phyloP scores from a whole-genome alignment of 331 rosid genomes.

The Erythrophleum ivorense region DNA sequence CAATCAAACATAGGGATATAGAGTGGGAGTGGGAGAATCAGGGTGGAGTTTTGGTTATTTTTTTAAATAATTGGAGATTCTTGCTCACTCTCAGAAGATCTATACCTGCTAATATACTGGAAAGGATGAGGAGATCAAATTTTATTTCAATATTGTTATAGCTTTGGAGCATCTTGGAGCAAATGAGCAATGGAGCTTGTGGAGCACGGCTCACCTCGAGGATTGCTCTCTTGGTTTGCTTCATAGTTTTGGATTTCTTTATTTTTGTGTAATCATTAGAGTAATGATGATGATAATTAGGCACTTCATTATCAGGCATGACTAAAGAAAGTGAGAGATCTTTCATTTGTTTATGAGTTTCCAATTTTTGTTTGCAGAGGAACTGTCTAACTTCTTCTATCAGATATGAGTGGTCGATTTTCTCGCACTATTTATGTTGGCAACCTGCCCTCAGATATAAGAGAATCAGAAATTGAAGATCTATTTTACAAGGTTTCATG shows the following conservation, averaged over 20 bases:
- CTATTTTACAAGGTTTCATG: constrained; percentile 82
- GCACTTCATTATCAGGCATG: constrained; percentile 40
- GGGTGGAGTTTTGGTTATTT: constrained; percentile 95
- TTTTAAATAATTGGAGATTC: constrained; percentile 90
- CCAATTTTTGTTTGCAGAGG: constrained; percentile 56
- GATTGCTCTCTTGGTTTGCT: constrained; percentile 99
- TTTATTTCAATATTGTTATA: constrained; percentile 80
- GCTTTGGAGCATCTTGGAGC: constrained; percentile 99
- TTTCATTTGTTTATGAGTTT: constrained; percentile 39
- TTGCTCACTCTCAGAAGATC: constrained; percentile 97
- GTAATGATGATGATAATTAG: constrained; percentile 55
- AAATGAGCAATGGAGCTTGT: constrained; percentile 99
- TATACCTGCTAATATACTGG: constrained; percentile 90
- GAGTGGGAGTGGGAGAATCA: constrained; percentile 99
- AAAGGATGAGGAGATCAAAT: constrained; percentile 92
- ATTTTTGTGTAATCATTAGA: constrained; percentile 60
- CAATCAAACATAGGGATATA: constrained; percentile 97
- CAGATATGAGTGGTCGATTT: constrained; percentile 95
- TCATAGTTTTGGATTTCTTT: constrained; percentile 85
- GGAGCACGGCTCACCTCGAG: constrained; percentile 99
- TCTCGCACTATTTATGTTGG: constrained; percentile 99
- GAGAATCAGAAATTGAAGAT: constrained; percentile 91
- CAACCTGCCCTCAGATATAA: constrained; percentile 92
- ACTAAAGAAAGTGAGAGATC: constrained; percentile 29
- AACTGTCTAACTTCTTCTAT: constrained; percentile 37